phyloP scores from a whole-genome alignment of 345 rosid genomes.

The Rhizophora mangle region DNA sequence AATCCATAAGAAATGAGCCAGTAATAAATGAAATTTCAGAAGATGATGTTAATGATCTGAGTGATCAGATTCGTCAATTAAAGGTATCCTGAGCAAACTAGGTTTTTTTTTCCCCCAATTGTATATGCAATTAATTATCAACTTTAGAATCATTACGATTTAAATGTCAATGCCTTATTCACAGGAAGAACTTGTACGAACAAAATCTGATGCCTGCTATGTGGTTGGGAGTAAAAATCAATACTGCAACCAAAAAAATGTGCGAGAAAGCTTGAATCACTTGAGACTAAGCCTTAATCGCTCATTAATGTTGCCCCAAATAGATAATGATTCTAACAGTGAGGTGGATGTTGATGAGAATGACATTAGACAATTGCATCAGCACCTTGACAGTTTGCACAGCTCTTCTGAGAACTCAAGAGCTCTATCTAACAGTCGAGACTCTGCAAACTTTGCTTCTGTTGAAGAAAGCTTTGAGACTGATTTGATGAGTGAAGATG shows the following conservation, averaged over 20 bases:
- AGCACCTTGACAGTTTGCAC: slow-evolving; percentile 60
- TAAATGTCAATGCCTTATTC: neutral
- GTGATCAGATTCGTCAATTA: slow-evolving; percentile 90
- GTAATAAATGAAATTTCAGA: slow-evolving; percentile 87
- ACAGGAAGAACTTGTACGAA: slow-evolving; percentile 94
- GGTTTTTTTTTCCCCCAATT: neutral
- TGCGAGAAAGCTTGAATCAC: slow-evolving; percentile 77
- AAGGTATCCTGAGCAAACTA: slow-evolving; percentile 38
- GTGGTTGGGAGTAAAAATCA: slow-evolving; percentile 47
- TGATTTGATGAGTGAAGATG: slow-evolving; percentile 61
- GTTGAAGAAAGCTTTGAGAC: slow-evolving; percentile 62
- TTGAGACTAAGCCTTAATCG: slow-evolving; percentile 92
- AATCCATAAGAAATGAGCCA: slow-evolving; percentile 65
- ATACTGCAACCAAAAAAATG: slow-evolving; percentile 48
- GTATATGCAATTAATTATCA: neutral
- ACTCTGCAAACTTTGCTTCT: slow-evolving; percentile 52
- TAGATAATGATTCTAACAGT: slow-evolving; percentile 51
- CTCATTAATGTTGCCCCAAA: slow-evolving; percentile 66
- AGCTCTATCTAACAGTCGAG: slow-evolving; percentile 44
- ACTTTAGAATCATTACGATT: slow-evolving; percentile 7
- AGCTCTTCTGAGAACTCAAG: slow-evolving; percentile 43
- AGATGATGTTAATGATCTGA: slow-evolving; percentile 91
- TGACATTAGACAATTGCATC: slow-evolving; percentile 66
- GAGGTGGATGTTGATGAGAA: slow-evolving; percentile 62
- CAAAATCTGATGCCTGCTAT: slow-evolving; percentile 53